Base-by-base conservation (phyloP, 2,329 filamentous ascomycete genomes). In the Fusarium mexicanum region DNA sequence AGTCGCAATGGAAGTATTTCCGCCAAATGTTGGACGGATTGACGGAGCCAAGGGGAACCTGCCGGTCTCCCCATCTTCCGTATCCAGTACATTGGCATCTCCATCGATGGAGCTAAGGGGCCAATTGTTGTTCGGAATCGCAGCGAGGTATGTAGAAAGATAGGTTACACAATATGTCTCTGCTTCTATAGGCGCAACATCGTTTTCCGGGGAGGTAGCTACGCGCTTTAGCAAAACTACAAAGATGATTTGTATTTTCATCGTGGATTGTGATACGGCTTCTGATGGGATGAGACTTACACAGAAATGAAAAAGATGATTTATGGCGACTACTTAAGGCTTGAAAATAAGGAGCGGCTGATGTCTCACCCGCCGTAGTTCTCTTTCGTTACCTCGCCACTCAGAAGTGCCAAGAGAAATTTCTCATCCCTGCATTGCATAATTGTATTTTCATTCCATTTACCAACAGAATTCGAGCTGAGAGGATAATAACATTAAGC, bases 401-500 rank as follows among this genome's bases (percentile, higher is more conserved):
- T n/a, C 0, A 6, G 0, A 50, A 2, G 14, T 50, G 5, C 29
- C 29, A 17, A 13, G 47, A 31, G 10, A 17, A 17, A 6, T 2
- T 3, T 8, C 8, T 4, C 7, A 48, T 12, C 20, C 46, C 26
- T 31, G 14, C 46, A 31, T n/a, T n/a, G 5, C 10, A 12, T 13
- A 10, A 3, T 16, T 3, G 9, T 48, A 12, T 20, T 31, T 6
- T 17, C 14, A 48, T 48, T 31, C 26, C 46, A 48, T 20, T 14
- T 31, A 48, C 46, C 26, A 48, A 48, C 26, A 31, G 26, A 6
- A 2, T n/a, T 6, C 2, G 9, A 4, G 35, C 16, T 37, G 9
- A 37, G 0, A 37, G 8, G 35, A 0, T 37, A 1, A 0, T 18
- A 0, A 0, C 1, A 17, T 18, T 17, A 37, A 37, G 16, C 17